Evolutionary conservation across 306 rosid species (phyloP).

Genomic region (Cucurbita pepo): DNA sequence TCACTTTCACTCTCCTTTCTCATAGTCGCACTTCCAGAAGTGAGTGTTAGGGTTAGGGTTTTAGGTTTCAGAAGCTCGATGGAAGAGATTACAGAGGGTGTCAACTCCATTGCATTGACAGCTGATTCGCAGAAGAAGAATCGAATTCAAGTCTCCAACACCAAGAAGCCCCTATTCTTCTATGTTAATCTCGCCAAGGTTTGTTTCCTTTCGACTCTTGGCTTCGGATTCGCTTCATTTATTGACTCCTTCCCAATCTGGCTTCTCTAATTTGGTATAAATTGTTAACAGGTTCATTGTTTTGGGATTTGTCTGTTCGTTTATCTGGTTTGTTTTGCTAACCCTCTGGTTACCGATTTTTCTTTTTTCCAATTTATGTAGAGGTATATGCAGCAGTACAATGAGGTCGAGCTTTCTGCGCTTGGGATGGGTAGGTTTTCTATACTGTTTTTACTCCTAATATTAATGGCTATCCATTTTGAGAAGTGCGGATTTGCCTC

Average conservation of each 20-base stretch:
- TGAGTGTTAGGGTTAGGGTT: slow-evolving; percentile 17
- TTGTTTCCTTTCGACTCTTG: not conserved
- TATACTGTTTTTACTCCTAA: not conserved
- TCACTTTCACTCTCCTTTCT: not conserved
- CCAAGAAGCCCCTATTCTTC: slow-evolving; percentile 45
- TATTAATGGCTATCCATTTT: not conserved
- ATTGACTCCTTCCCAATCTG: not conserved
- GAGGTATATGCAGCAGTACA: slow-evolving; percentile 53
- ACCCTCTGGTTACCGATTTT: not conserved
- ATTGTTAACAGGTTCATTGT: not conserved
- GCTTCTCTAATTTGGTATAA: not conserved
- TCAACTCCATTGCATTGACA: slow-evolving; percentile 25
- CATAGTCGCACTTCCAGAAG: not conserved
- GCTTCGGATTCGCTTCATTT: not conserved
- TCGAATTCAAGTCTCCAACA: slow-evolving; percentile 52
- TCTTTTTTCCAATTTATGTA: not conserved
- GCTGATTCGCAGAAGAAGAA: slow-evolving; percentile 37
- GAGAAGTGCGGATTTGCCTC: not conserved
- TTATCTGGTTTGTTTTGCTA: not conserved
- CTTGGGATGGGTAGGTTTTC: slow-evolving; percentile 39
- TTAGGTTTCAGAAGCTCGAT: slow-evolving; percentile 1
- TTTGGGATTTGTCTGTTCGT: not conserved
- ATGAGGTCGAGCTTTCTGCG: slow-evolving; percentile 56
- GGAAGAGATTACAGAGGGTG: slow-evolving; percentile 49
- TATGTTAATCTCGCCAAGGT: slow-evolving; percentile 58